Conservation (phyloP, 805 yeast genomes). For the Saccharomycopsis sp. region DNA sequence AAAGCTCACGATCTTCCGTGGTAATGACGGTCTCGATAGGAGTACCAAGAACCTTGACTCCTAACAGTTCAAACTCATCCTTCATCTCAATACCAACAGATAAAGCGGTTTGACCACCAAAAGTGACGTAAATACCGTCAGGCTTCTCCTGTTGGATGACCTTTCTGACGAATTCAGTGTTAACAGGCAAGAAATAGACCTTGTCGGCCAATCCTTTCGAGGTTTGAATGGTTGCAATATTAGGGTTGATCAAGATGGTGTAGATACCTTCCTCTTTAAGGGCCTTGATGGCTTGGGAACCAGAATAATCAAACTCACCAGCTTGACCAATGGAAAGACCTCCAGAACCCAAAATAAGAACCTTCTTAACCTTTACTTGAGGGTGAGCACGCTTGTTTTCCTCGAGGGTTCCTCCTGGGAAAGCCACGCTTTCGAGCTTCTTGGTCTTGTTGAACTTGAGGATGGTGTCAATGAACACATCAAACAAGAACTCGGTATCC, state of each 20-base stretch:
- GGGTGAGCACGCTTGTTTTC: constrained; percentile 77
- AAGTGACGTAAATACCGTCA: constrained; percentile 93
- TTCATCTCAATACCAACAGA: constrained; percentile 92
- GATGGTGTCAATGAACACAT: constrained; percentile 82
- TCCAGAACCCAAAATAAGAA: constrained; percentile 92
- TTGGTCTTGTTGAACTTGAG: constrained; percentile 52
- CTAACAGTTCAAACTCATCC: constrained; percentile 88
- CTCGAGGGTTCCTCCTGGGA: constrained; percentile 82
- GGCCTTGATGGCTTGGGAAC: constrained; percentile 98
- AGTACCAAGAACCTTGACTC: constrained; percentile 94
- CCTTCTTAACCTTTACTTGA: constrained; percentile 81
- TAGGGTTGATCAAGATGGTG: constrained; percentile 93
- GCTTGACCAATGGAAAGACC: constrained; percentile 99
- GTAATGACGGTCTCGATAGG: constrained; percentile 93
- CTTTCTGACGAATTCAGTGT: constrained; percentile 91
- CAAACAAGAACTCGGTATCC: constrained; percentile 96
- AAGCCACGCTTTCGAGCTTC: constrained; percentile 61
- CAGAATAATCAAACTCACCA: constrained; percentile 98
- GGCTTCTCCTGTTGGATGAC: constrained; percentile 94
- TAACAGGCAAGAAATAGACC: constrained; percentile 97
- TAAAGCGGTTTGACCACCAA: constrained; percentile 98
- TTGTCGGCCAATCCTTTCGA: constrained; percentile 97
- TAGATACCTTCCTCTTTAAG: constrained; percentile 96
- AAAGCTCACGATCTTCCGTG: constrained; percentile 96
- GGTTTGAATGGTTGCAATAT: constrained; percentile 97